Base-by-base conservation (phyloP, 129 eudicot species). In the Calendula officinalis region DNA sequence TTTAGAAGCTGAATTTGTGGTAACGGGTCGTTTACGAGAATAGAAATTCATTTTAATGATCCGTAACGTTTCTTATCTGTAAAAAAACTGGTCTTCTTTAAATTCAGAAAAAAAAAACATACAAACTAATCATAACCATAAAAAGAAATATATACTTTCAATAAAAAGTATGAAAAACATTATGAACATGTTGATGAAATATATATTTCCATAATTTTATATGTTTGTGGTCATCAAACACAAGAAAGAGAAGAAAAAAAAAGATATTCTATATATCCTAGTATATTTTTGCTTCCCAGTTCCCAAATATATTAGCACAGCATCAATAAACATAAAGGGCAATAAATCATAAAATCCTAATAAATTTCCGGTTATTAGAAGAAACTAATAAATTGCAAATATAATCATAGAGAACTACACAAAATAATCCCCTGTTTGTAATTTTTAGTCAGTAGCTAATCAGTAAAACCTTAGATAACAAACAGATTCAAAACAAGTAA, bases 21-120 rank as follows among this genome's bases (percentile, higher is more conserved):
- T 57, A 45, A 52, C 68, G 35, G 74, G 58, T 80, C 86, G 75
- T 78, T 83, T 82, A 35, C 84, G 64, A 17, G 86, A 77, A 67
- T 32, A 67, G 52, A 50, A 57, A 36, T 86, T 92, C 97, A 90
- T 86, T 64, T 30, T 47, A n/a, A 71, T 53, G 48, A 6, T 54
- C 15, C 8, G 41, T 12, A 16, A 43, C 5, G 56, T 34, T 16
- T 8, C 32, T 63, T 56, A 64, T 56, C 63, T 50, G 75, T 60
- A 62, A 71, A 52, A 50, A 49, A 71, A 30, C 6, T 22, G 27
- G 8, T 5, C n/a, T 27, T 38, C 34, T 30, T 45, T 8, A 7
- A 40, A 44, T 9, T 27, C n/a, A 22, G 2, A 52, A 52, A n/a
- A 52, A 11, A 41, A 27, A 5, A 52, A 2, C 6, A 41, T 3